Percentiles rank a stretch among this genome's conserved stretches.
Evolutionary conservation across 148 eudicot genomes (phyloP).

Genomic region (Diospyros lotus): DNA sequence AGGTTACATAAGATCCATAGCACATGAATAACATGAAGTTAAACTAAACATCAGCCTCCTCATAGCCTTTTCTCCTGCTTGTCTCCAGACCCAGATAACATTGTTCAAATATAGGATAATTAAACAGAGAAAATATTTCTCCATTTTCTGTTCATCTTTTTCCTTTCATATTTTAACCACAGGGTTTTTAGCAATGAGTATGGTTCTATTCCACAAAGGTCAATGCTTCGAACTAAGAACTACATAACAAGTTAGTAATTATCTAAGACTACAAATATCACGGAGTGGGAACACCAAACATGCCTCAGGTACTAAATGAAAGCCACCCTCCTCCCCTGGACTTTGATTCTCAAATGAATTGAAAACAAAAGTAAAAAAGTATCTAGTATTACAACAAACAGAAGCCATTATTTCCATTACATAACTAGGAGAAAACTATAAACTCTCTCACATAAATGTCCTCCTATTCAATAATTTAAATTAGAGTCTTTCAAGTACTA

Average conservation of each 20-base stretch:
- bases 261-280: no score
- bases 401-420: neutral
- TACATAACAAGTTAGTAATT: neutral
- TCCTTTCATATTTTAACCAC: neutral
- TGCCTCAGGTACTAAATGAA: no score
- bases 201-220: neutral
- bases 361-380: no score
- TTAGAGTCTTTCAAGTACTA: slow-evolving; percentile 1
- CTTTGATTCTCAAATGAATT: no score
- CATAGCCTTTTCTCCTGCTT: no score
- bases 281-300: no score
- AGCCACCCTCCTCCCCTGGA: no score
- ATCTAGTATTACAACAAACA: neutral
- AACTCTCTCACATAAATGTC: neutral
- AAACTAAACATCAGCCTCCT: no score
- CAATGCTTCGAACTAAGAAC: neutral
- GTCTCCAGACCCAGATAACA: neutral
- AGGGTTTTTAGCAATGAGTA: neutral
- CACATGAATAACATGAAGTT: no score
- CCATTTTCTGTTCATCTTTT: neutral
- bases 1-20: no score
- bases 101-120: neutral
- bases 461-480: neutral
- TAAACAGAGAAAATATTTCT: neutral
- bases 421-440: neutral